Evolutionary conservation across 2,329 filamentous ascomycete genomes (phyloP).

Genomic region (Paracoccidioides brasiliensis): DNA sequence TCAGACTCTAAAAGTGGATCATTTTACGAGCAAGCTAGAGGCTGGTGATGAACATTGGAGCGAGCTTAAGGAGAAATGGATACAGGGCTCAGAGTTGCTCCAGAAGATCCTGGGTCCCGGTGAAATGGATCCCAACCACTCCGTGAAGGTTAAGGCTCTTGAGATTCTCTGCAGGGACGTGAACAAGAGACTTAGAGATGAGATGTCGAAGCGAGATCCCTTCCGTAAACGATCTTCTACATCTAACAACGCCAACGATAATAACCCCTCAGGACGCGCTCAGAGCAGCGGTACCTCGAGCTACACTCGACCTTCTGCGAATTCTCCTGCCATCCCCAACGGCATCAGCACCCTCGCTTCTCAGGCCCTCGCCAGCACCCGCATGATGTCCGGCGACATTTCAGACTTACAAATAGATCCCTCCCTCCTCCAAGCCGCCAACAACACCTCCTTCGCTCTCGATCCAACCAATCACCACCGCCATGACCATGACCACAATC

Average conservation of each 20-base stretch:
- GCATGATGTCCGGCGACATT: conserved; percentile 27
- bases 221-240: conserved; percentile 28
- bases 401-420: conserved; percentile 51
- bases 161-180: conserved; percentile 63
- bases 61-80: conserved; percentile 56
- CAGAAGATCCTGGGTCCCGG: conserved; percentile 41
- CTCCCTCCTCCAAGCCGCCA: conserved; percentile 46
- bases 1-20: conserved; percentile 48
- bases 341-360: conserved; percentile 33
- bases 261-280: conserved; percentile 6
- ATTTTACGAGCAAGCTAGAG: conserved; percentile 61
- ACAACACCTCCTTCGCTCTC: conserved; percentile 31
- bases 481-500: conserved; percentile 14
- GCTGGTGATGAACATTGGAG: conserved; percentile 59
- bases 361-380: conserved; percentile 31
- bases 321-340: conserved; percentile 16
- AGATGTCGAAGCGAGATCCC: conserved; percentile 45
- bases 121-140: conserved; percentile 40
- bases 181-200: conserved; percentile 62
- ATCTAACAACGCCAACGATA: conserved; percentile 9
- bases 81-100: conserved; percentile 44
- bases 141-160: conserved; percentile 49
- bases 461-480: conserved; percentile 3
- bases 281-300: neutral
- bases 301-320: neutral